Base-by-base conservation (phyloP, 139 green algal species). In the Haematococcus lacustris region DNA sequence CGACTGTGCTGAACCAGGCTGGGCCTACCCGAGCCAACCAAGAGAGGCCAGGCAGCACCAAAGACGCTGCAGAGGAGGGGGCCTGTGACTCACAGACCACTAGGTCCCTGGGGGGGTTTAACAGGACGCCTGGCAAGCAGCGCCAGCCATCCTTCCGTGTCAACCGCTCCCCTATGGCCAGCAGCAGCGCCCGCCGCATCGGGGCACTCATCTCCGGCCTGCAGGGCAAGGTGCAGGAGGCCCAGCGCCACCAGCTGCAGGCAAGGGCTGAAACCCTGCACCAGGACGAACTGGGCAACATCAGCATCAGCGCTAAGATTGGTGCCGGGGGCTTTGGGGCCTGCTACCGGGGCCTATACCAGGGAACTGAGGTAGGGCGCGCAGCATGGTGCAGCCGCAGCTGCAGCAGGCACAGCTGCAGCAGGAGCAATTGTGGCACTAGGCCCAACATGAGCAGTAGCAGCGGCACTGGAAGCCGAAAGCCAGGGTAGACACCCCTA, bases 151-250 rank as follows among this genome's bases (percentile, higher is more conserved):
- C n/a, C n/a, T n/a, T n/a, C n/a, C n/a, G n/a, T n/a, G n/a, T n/a
- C n/a, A n/a, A n/a, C n/a, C n/a, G n/a, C n/a, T n/a, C n/a, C n/a
- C n/a, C n/a, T n/a, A n/a, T n/a, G 53, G 53, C 23, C 26, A 64
- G 53, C 53, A 64, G 53, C 68, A 75, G 53, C 17, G 62, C 68
- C n/a, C 75, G 75, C 61, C 74, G 74, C 30, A 75, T 80, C 43
- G 28, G 4, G 1, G 74, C 74, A n/a, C 68, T 80, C 28, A 80
- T 80, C 68, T 64, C 33, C 43, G 74, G 74, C 0, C 62, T 80
- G 59, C 74, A 75, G 68, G 74, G 71, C 62, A 51, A 53, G 0
- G 74, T 79, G 60, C 74, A 75, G 62, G 68, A 75, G 62, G 68
- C 68, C 6, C 74, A 80, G 74, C 74, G 74, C 59, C 68, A 72